Evolutionary conservation across 495 filamentous ascomycete genomes (phyloP), one percentile per base, ranked within the genome.

Genomic region (Podospora anserina): DNA sequence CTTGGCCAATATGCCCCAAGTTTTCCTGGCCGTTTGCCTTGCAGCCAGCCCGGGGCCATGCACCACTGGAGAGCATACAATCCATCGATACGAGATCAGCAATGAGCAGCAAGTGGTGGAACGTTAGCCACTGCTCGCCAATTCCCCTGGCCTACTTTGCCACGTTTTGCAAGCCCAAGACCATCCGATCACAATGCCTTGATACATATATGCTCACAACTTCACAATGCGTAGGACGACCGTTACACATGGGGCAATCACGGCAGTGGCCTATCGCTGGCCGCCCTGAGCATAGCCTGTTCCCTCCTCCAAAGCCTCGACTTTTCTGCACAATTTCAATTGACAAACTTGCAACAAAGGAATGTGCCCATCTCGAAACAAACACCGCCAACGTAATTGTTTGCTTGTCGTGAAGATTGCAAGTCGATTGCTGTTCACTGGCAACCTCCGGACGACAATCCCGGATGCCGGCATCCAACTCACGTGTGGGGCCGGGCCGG

Each of bases 91-190:
- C 30, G 30, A 32, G 30, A 32, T 4, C 13, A 58, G 13, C 18
- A 58, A 49, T 32, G 16, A 56, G 54, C 55, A 58, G n/a, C 55
- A 58, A 58, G 55, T 58, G 23, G 55, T 58, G 55, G 55, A 58
- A 58, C 55, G 1, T 19, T 13, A 20, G 55, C 18, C 55, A 11
- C 5, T 58, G 55, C 18, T 7, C 23, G 55, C 23, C 55, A 20
- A 18, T 20, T 7, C 2, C 23, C 15, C 55, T 58, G 55, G 18
- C 55, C 55, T 20, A 26, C 26, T 26, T 58, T 18, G 55, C 55
- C 55, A 20, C 55, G 23, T 26, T 58, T 58, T 58, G n/a, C 55
- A 49, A 49, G n/a, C 55, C 55, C 19, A 20, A 4, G 55, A 26
- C 55, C 55, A 4, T 58, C 55, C 5, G 13, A 58, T 58, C 19